These are phyloP conservation scores for Dichomitus squalens DNA, from an alignment of 1,284 basidiomycete species.

Conservation along the genomic window DNA sequence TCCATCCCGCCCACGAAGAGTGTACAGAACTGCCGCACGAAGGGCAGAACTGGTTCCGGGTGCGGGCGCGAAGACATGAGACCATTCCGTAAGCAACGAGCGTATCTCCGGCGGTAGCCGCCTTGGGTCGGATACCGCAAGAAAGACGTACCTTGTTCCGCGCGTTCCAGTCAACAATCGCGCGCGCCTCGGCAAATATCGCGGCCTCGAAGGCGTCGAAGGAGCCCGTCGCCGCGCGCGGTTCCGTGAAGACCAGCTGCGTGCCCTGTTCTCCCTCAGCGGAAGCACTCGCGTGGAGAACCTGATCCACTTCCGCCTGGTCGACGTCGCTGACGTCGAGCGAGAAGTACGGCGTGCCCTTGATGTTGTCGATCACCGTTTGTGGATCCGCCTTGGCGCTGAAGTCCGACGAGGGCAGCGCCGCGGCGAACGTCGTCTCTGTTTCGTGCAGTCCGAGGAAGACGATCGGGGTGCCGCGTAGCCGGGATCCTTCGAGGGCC, in stretches of 20 bases:
- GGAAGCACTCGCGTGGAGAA: conserved; percentile 43
- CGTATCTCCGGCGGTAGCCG: conserved; percentile 3
- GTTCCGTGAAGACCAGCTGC: conserved; percentile 65
- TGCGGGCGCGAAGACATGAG: conserved; percentile 3
- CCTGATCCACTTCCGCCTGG: conserved; percentile 44
- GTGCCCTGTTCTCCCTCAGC: conserved; percentile 37
- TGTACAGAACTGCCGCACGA: conserved; percentile 84
- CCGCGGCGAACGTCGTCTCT: conserved; percentile 41
- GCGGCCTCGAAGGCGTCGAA: conserved; percentile 65
- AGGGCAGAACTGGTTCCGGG: conserved; percentile 73
- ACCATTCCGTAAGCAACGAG: conserved; percentile 2
- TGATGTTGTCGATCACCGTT: conserved; percentile 58
- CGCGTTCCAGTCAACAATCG: conserved; percentile 88
- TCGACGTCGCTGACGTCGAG: conserved; percentile 68
- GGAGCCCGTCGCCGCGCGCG: conserved; percentile 59
- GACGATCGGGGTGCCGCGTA: conserved; percentile 58
- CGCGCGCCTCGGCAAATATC: conserved; percentile 76
- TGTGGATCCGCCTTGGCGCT: conserved; percentile 38
- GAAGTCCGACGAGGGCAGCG: conserved; percentile 66
- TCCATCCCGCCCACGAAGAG: conserved; percentile 96
- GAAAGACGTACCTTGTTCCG: conserved; percentile 69
- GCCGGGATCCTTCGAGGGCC: conserved; percentile 63
- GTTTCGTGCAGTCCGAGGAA: conserved; percentile 83
- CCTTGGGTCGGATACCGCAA: not conserved
- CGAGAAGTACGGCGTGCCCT: conserved; percentile 80